Conservation (phyloP, 306 rosid species). For the Rosa chinensis region DNA sequence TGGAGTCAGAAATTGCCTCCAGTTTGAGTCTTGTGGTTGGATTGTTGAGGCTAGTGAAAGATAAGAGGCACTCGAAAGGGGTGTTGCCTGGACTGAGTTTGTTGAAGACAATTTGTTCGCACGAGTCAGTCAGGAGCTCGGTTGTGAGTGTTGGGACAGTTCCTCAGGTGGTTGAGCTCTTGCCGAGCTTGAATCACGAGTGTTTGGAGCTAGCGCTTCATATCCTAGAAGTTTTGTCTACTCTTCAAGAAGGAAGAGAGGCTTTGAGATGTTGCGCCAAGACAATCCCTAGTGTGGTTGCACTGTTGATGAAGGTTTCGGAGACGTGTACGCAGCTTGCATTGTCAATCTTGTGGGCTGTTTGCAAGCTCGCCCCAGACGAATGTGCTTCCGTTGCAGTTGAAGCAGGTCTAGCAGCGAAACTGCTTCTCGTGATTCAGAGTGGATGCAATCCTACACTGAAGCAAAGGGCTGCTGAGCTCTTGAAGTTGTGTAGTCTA, state of each 20-base stretch:
- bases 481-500: slow-evolving; percentile 69
- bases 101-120: slow-evolving; percentile 46
- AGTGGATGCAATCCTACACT: slow-evolving; percentile 71
- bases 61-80: slow-evolving; percentile 58
- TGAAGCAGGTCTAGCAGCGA: slow-evolving; percentile 78
- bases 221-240: slow-evolving; percentile 56
- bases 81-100: slow-evolving; percentile 57
- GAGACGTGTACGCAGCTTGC: slow-evolving; percentile 72
- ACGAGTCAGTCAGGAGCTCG: slow-evolving; percentile 45
- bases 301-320: slow-evolving; percentile 71
- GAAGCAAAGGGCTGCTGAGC: slow-evolving; percentile 71
- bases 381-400: slow-evolving; percentile 69
- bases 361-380: slow-evolving; percentile 69
- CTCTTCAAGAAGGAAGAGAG: slow-evolving; percentile 55
- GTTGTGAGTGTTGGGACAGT: slow-evolving; percentile 62
- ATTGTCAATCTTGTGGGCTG: slow-evolving; percentile 66
- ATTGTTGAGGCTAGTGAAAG: slow-evolving; percentile 60
- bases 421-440: slow-evolving; percentile 77
- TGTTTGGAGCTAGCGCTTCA: slow-evolving; percentile 59
- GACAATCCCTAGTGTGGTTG: slow-evolving; percentile 57
- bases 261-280: slow-evolving; percentile 73
- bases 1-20: slow-evolving; percentile 39
- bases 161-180: slow-evolving; percentile 57
- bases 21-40: slow-evolving; percentile 76
- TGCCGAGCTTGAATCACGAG: slow-evolving; percentile 51